Evolutionary conservation across 495 filamentous ascomycete genomes (phyloP), one percentile per base, ranked within the genome.

Genomic region (Trichoderma asperelloides): DNA sequence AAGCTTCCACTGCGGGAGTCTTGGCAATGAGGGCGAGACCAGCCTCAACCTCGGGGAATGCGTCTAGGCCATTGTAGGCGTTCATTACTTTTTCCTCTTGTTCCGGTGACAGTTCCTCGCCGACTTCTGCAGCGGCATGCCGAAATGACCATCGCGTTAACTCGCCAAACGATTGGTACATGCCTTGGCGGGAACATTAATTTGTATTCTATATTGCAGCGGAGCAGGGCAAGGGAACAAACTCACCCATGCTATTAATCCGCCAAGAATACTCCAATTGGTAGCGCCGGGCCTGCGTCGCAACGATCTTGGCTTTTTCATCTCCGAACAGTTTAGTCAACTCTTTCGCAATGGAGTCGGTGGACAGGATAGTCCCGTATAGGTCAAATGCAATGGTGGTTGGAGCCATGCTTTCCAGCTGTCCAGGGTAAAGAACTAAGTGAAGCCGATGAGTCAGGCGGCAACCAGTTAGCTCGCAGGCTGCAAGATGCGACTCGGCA

Each of bases 181-280:
- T 68, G 41, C 80, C 87, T 90, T 65, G 21, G 28, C 68, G 12
- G 40, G 43, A 63, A 64, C 12, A 67, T 71, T 5, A 45, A 12
- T 45, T 15, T 45, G 41, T 1, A 0, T 2, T 45, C 12, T 45
- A 12, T 12, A 15, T 63, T 15, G 28, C 60, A 15, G 63, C 18
- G 30, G 23, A 57, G 25, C 45, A 43, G 39, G 27, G 18, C 63
- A 40, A 12, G 57, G 37, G 15, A 7, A 33, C 43, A 16, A 13
- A 72, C 75, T 55, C 76, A 90, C 90, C 79, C 90, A 93, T 93
- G 84, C 86, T 90, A 71, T 89, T 94, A 68, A 90, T 74, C 60
- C 90, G 77, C 90, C 90, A 95, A 43, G 91, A 91, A 70, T 93
- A 95, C 75, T 92, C 91, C 23, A 96, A 80, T 73, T 93, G 90